phyloP scores from a whole-genome alignment of 2,329 filamentous ascomycete species.

The Neoscytalidium dimidiatum region DNA sequence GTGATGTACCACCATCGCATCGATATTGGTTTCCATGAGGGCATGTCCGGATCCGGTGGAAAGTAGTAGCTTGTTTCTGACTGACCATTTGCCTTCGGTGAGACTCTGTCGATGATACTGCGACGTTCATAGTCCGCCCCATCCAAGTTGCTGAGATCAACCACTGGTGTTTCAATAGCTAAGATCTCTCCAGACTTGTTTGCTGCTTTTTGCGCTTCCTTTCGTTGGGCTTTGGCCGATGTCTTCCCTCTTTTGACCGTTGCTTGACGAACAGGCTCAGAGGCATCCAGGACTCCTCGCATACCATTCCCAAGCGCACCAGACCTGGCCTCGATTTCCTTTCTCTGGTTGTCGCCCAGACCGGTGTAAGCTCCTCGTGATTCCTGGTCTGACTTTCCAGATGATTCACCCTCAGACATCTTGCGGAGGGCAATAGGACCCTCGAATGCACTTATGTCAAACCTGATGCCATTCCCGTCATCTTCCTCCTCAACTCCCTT shows the following conservation, averaged over 20 bases:
- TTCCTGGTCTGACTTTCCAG: conserved; percentile 17
- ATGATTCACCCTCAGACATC: conserved; percentile 18
- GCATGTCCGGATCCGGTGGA: conserved; percentile 41
- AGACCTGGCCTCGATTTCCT: conserved; percentile 16
- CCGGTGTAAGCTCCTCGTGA: conserved; percentile 19
- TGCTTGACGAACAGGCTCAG: conserved; percentile 24
- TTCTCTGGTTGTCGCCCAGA: conserved; percentile 23
- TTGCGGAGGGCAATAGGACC: conserved; percentile 31
- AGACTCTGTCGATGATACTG: conserved; percentile 28
- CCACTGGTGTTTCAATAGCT: conserved; percentile 32
- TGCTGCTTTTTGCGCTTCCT: conserved; percentile 44
- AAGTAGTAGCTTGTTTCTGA: conserved; percentile 41
- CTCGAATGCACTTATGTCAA: conserved; percentile 32
- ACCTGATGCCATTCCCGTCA: conserved; percentile 28
- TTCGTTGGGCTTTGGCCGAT: conserved; percentile 22
- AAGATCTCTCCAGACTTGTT: conserved; percentile 47
- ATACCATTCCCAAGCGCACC: conserved; percentile 32
- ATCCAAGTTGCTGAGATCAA: conserved; percentile 47
- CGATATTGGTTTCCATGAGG: conserved; percentile 40
- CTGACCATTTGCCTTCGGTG: conserved; percentile 4
- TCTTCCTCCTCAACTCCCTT: conserved; percentile 31
- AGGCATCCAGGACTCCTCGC: conserved; percentile 35
- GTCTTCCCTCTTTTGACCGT: conserved; percentile 6
- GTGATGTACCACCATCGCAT: conserved; percentile 41
- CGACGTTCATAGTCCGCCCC: conserved; percentile 36